Conservation (phyloP, 2,329 filamentous ascomycete genomes). For the Calonectria leucothoes region DNA sequence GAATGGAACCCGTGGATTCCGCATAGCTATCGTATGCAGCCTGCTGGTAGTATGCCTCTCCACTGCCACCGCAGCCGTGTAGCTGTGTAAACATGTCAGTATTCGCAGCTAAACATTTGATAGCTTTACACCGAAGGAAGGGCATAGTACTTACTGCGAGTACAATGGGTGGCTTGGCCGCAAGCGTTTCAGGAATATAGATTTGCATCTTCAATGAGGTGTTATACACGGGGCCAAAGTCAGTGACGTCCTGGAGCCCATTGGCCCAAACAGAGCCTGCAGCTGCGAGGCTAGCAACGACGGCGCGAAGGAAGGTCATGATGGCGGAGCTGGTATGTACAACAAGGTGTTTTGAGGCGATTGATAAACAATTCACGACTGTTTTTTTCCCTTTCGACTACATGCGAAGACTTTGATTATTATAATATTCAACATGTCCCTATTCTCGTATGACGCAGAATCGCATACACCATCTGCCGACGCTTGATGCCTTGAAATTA, state of each 20-base stretch:
- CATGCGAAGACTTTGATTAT: not conserved
- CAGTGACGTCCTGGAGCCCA: not conserved
- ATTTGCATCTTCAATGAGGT: constrained; percentile 6
- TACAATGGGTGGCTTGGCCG: not conserved
- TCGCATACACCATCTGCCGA: not conserved
- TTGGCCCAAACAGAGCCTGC: not conserved
- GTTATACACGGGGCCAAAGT: constrained; percentile 4
- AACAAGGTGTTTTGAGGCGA: not conserved
- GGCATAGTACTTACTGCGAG: not conserved
- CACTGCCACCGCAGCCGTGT: not conserved
- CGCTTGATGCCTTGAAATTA: not conserved
- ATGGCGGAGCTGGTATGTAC: not conserved
- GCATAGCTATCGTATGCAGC: not conserved
- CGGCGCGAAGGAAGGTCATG: not conserved
- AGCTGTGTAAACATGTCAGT: not conserved
- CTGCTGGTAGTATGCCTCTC: not conserved
- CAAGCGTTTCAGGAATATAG: constrained; percentile 1
- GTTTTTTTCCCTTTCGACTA: not conserved
- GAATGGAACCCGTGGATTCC: not conserved
- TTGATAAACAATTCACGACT: not conserved
- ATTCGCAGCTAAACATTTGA: not conserved
- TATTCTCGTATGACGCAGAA: not conserved
- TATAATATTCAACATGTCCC: not conserved
- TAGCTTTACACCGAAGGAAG: too few relatives aligned
- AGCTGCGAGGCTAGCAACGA: not conserved